Percentiles rank a stretch among this genome's conserved stretches.
Conservation (phyloP, 2,329 filamentous ascomycete species). For the Epichloe elymi region DNA sequence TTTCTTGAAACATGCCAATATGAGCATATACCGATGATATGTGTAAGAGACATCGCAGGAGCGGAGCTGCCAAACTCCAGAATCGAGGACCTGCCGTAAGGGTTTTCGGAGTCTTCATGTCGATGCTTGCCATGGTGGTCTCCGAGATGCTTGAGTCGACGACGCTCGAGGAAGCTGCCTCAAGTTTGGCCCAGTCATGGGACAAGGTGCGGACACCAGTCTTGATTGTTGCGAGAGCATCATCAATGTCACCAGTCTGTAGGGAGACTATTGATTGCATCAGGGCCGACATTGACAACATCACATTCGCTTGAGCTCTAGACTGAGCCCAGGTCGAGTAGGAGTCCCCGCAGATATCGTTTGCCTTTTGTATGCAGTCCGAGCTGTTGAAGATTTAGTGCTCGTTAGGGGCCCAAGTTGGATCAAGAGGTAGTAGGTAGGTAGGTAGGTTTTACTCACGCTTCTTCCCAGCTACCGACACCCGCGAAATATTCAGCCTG, state of each 20-base stretch:
- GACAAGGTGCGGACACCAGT: constrained; percentile 43
- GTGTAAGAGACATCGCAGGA: constrained; percentile 59
- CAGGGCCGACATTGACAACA: constrained; percentile 26
- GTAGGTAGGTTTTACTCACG: constrained; percentile 18
- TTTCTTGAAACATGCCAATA: constrained; percentile 77
- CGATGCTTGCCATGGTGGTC: constrained; percentile 15
- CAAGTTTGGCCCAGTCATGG: constrained; percentile 41
- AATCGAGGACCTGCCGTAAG: constrained; percentile 43
- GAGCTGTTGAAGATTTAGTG: constrained; percentile 11
- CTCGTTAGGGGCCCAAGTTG: background rate
- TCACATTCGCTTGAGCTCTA: constrained; percentile 20
- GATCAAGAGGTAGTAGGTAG: background rate
- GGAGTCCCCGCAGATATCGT: constrained; percentile 20
- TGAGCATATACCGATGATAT: constrained; percentile 70
- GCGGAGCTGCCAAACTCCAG: constrained; percentile 64
- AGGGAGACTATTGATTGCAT: constrained; percentile 53
- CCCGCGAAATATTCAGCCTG: constrained; percentile 63
- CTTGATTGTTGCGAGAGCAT: constrained; percentile 44
- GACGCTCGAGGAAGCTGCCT: constrained; percentile 18
- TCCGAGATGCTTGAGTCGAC: constrained; percentile 18
- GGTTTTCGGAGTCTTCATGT: constrained; percentile 10
- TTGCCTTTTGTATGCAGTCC: constrained; percentile 25
- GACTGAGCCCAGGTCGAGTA: constrained; percentile 20
- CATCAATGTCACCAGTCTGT: constrained; percentile 45
- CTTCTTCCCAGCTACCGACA: constrained; percentile 52